A percentile compares a stretch with the other conserved stretches of the same genome.
phyloP scores from a whole-genome alignment of 2,329 filamentous ascomycete genomes.

The Diaporthe sp. region DNA sequence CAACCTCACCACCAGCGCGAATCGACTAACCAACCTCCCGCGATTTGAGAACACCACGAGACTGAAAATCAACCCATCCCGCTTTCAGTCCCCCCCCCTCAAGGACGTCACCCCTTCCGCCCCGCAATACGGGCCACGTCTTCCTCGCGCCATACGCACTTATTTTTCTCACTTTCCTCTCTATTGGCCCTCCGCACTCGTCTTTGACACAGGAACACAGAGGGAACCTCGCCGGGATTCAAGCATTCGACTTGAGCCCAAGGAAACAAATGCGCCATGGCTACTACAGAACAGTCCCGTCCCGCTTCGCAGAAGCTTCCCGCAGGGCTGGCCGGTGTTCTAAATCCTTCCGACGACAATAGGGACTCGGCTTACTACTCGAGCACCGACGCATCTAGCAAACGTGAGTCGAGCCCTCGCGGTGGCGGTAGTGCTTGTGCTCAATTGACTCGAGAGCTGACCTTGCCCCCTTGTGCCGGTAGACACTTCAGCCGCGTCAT shows the following conservation, averaged over 20 bases:
- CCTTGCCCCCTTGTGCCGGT: constrained; percentile 32
- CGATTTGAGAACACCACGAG: background rate
- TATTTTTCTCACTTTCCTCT: background rate
- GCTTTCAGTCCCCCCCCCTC: background rate
- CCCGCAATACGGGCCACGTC: constrained; percentile 22
- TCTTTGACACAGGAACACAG: background rate
- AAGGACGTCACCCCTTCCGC: constrained; percentile 16
- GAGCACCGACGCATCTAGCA: constrained; percentile 59
- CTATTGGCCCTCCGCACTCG: background rate
- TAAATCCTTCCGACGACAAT: constrained; percentile 62
- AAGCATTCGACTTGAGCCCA: constrained; percentile 4
- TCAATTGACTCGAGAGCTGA: constrained; percentile 23
- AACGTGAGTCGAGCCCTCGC: constrained; percentile 52
- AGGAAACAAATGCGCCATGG: constrained; percentile 29
- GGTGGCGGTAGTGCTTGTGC: background rate
- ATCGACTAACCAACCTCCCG: background rate
- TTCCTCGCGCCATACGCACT: background rate
- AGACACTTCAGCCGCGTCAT: constrained; percentile 60
- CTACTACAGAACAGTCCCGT: constrained; percentile 53
- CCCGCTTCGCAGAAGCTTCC: constrained; percentile 57
- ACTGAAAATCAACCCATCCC: constrained; percentile 1
- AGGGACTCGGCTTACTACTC: constrained; percentile 65
- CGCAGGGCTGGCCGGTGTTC: constrained; percentile 59
- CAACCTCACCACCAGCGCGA: background rate
- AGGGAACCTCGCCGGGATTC: background rate